Percentiles rank a stretch among this genome's conserved stretches.
Evolutionary conservation across 805 yeast genomes (phyloP).

Genomic region (Scheffersomyces ergatensis): DNA sequence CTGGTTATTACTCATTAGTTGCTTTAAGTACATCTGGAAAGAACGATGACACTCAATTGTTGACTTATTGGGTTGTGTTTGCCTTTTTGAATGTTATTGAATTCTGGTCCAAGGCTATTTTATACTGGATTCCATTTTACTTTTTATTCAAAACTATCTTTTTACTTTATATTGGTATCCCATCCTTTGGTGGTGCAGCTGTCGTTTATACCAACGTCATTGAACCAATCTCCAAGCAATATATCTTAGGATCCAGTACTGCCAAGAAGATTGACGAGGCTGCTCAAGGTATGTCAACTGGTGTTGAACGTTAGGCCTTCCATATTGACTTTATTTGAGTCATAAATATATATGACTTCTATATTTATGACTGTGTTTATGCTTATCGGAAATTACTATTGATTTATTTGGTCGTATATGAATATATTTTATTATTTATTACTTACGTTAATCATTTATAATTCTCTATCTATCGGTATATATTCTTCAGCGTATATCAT

Average conservation of each 20-base stretch:
- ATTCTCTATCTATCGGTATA: no score
- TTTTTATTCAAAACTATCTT: conserved; percentile 88
- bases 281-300: conserved; percentile 41
- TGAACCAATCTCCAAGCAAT: conserved; percentile 56
- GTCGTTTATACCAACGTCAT: conserved; percentile 63
- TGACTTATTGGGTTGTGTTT: conserved; percentile 98
- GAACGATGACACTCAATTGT: conserved; percentile 79
- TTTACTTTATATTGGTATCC: conserved; percentile 84
- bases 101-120: conserved; percentile 91
- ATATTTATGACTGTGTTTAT: no score
- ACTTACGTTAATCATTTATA: no score
- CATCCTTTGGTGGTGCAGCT: conserved; percentile 84
- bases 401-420: no score
- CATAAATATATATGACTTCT: no score
- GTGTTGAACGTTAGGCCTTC: conserved; percentile 15
- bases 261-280: conserved; percentile 47
- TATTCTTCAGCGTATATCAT: no score
- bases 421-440: no score
- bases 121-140: conserved; percentile 96
- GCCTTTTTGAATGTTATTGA: conserved; percentile 88
- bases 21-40: conserved; percentile 74
- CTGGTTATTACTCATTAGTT: conserved; percentile 82
- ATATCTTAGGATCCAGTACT: conserved; percentile 11
- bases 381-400: no score
- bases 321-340: no score